phyloP scores from a whole-genome alignment of 176 grass and related monocot species.

The Zoysia japonica region DNA sequence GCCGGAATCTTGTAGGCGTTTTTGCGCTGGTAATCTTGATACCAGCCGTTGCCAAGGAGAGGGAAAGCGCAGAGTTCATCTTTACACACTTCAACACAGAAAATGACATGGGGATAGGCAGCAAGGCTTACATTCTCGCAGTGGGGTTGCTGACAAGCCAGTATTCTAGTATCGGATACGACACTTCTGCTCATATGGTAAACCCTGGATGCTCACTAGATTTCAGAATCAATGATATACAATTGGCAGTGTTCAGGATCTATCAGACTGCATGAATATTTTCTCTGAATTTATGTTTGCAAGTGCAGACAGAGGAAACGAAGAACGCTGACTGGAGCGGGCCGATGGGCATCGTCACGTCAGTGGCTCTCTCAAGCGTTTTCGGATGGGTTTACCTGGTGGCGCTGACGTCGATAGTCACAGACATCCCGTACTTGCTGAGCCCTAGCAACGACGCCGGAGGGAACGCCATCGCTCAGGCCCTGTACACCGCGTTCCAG shows the following conservation, averaged over 20 bases:
- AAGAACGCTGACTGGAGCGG: conserved; percentile 71
- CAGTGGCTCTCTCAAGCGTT: conserved; percentile 48
- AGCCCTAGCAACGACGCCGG: conserved; percentile 57
- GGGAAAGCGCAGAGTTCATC: conserved; percentile 47
- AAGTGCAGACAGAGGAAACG: conserved; percentile 74
- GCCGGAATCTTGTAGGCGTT: conserved; percentile 19
- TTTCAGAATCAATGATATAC: not conserved
- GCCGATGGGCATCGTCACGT: conserved; percentile 59
- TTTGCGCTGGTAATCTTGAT: conserved; percentile 60
- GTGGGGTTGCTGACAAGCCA: conserved; percentile 71
- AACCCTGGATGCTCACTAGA: not conserved
- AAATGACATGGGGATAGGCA: conserved; percentile 56
- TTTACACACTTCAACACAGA: conserved; percentile 69
- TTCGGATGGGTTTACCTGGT: conserved; percentile 63
- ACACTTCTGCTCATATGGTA: conserved; percentile 83
- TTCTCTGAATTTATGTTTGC: not conserved
- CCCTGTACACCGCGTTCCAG: conserved; percentile 49
- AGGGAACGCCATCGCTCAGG: conserved; percentile 71
- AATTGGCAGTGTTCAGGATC: too few relatives aligned
- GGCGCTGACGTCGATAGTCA: conserved; percentile 52
- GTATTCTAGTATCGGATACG: conserved; percentile 68
- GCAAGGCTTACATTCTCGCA: conserved; percentile 59
- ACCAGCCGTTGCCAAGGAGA: conserved; percentile 50
- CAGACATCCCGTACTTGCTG: conserved; percentile 60
- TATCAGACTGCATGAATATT: too few relatives aligned